Base-by-base conservation (phyloP, 805 yeast genomes). In the Pichia occidentalis region DNA sequence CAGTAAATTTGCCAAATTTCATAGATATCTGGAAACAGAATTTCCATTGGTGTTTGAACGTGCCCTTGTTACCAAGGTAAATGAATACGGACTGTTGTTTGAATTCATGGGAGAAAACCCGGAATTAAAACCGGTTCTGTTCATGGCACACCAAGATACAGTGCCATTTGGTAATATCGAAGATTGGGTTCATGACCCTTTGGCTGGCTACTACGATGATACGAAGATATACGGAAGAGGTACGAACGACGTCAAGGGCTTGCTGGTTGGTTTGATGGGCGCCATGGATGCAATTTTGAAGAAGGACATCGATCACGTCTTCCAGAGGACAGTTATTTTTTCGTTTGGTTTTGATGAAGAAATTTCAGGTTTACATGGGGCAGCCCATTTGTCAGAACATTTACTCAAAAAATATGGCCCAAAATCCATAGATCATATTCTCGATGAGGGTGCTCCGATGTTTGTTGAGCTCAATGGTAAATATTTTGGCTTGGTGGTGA, bases 321-420 rank as follows among this genome's bases (percentile, higher is more conserved):
- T 44, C 12, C 55, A 66, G 36, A 73, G 95, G 59, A 68, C 84
- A 1, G 54, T 83, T 7, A 43, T 85, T 6, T 55, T 80, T 3
- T 76, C 84, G 0, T 75, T 79, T 50, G 95, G 95, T 2, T 80
- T 73, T 47, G 95, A 85, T 53, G 95, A 85, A 61, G 95, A 85
- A 54, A 68, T 72, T 29, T 66, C 73, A 24, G 92, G 94, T 5
- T 38, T 45, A 8, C 53, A 61, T 4, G 87, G 90, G 32, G 94
- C 94, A 8, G 48, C 53, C 2, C 36, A 58, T 12, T 59, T 85
- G n/a, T 66, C 70, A 5, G 44, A 66, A 29, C 60, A 59, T 42
- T 52, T 85, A 18, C 57, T 64, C 19, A 64, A 70, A 16, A 67
- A 68, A 38, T 78, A 74, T 49, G 95, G 95, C 4, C 51, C 59